Base-by-base conservation (phyloP, 345 rosid genomes). In the Corchorus olitorius region DNA sequence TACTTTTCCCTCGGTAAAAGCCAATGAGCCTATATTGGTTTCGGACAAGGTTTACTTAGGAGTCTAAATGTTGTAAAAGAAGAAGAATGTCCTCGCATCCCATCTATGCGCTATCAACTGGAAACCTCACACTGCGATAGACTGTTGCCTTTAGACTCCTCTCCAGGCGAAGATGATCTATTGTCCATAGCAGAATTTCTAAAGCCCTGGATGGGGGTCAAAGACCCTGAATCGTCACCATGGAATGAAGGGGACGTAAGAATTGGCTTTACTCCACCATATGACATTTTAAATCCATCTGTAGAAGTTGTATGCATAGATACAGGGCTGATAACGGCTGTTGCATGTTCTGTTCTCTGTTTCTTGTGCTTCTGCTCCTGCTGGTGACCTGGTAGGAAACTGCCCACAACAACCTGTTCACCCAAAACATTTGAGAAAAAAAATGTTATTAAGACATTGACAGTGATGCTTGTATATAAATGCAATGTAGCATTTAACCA, bases 341-440 rank as follows among this genome's bases (percentile, higher is more conserved):
- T 81, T 11, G 80, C 75, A 70, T 82, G 74, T 69, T 78, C 84
- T 10, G 77, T 81, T 78, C 77, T 81, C 81, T 85, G 96, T 83
- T 87, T 93, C 87, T 88, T 90, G 19, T 88, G 89, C 82, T 87
- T 89, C 48, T 86, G 93, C 64, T 88, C 90, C 81, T 77, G 94
- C 84, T 85, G 93, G 60, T 92, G 92, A 75, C 95, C 96, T 2
- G 86, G 88, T 64, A 88, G 63, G 76, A 95, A 93, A 80, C 90
- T 93, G 67, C 93, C 98, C 35, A 93, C 86, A 37, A 93, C 87
- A 39, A 95, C 93, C 97, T 94, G 89, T 68, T 50, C 60, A 11
- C 37, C 7, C 20, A 27, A n/a, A 77, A 65, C 74, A 74, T 58
- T 78, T 81, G 73, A 81, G 58, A 65, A 50, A 81, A 59, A 80